A percentile compares a stretch with the other conserved stretches of the same genome.
Conservation (phyloP, 768 basidiomycete species). For the Termitomyces sp. region DNA sequence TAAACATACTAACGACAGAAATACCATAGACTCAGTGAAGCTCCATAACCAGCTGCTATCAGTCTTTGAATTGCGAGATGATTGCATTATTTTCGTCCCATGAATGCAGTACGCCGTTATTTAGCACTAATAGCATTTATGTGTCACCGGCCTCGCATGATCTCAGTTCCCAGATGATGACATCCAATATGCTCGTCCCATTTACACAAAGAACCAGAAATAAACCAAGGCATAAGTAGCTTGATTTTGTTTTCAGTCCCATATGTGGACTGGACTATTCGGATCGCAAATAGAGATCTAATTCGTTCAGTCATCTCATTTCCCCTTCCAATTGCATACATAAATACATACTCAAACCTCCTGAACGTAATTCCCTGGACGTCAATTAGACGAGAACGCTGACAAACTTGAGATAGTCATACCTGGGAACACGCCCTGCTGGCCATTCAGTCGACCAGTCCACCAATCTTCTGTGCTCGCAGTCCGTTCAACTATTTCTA, state of each 20-base stretch:
- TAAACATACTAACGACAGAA: too few relatives aligned
- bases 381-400: conserved; percentile 7
- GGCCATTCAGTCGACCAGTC: conserved; percentile 85
- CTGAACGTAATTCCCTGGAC: conserved; percentile 66
- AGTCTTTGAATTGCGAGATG: too few relatives aligned
- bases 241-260: neutral
- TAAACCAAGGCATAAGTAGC: neutral
- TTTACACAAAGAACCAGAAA: neutral
- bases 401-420: conserved; percentile 16
- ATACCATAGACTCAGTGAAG: too few relatives aligned
- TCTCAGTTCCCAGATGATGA: too few relatives aligned
- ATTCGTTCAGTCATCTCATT: neutral
- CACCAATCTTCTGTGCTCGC: conserved; percentile 93
- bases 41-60: too few relatives aligned
- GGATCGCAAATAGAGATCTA: neutral
- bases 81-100: neutral
- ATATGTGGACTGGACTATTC: neutral
- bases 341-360: conserved; percentile 26
- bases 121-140: too few relatives aligned
- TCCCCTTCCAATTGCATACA: neutral
- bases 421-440: conserved; percentile 90
- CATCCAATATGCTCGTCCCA: neutral
- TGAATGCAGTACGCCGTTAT: too few relatives aligned
- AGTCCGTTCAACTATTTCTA: conserved; percentile 84
- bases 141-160: too few relatives aligned